These are phyloP conservation scores for Aspergillus ellipticus DNA, from an alignment of 495 filamentous ascomycete species.

Conservation along the genomic window DNA sequence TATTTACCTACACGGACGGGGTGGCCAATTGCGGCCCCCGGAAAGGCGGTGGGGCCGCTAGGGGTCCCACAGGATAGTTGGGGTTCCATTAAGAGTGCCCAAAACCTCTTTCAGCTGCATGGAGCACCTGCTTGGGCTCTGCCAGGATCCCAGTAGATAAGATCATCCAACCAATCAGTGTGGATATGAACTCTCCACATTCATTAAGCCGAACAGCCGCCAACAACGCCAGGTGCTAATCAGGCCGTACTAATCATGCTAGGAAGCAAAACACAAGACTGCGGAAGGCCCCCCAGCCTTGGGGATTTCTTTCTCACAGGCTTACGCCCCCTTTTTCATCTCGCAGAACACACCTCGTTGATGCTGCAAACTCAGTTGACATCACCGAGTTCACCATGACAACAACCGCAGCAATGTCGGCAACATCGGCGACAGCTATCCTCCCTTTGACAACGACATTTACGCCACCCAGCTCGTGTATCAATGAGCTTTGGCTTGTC, in stretches of 20 bases:
- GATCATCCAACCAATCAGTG: not conserved
- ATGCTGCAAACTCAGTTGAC: not conserved
- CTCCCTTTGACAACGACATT: conserved; percentile 11
- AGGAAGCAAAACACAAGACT: not conserved
- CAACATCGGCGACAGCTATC: not conserved
- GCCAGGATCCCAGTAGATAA: not conserved
- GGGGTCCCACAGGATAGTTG: no score
- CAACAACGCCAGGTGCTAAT: not conserved
- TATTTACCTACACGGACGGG: no score
- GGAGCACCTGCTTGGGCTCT: no score
- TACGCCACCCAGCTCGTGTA: conserved; percentile 6
- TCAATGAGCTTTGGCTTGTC: conserved; percentile 7
- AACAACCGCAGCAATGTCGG: not conserved
- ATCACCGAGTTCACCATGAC: not conserved
- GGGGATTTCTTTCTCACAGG: not conserved
- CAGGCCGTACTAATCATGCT: not conserved
- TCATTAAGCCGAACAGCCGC: not conserved
- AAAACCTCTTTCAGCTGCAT: no score
- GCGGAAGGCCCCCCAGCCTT: not conserved
- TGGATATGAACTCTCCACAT: not conserved
- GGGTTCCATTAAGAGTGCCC: no score
- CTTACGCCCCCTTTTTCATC: not conserved
- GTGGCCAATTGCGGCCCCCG: no score
- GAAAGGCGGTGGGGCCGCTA: no score
- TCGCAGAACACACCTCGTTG: not conserved